Conservation (phyloP, 2,329 filamentous ascomycete species). For the Ustilaginoidea virens region DNA sequence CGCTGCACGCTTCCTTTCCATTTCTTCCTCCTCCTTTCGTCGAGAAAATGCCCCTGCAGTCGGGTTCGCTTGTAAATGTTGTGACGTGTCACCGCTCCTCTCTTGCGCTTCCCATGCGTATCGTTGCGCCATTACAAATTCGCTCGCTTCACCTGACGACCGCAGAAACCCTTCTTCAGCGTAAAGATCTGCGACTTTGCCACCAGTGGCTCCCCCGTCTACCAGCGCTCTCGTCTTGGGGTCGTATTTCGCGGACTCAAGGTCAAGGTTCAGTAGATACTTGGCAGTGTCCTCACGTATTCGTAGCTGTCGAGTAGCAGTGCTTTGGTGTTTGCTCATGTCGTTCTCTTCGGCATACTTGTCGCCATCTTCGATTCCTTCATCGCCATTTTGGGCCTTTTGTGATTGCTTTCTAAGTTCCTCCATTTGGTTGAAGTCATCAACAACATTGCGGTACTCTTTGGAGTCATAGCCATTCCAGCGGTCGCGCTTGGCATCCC, state of each 20-base stretch:
- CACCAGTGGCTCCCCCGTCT: slow-evolving; percentile 64
- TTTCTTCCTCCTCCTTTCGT: slow-evolving; percentile 64
- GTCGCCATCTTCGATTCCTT: slow-evolving; percentile 42
- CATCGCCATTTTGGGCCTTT: slow-evolving; percentile 23
- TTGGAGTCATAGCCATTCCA: slow-evolving; percentile 96
- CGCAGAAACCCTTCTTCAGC: slow-evolving; percentile 89
- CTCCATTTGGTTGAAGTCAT: slow-evolving; percentile 80
- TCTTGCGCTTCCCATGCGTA: slow-evolving; percentile 97
- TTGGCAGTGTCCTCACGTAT: slow-evolving; percentile 95
- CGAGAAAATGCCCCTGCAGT: slow-evolving; percentile 78
- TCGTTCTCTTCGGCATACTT: slow-evolving; percentile 91
- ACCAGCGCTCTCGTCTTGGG: slow-evolving; percentile 90
- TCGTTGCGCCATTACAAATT: slow-evolving; percentile 76
- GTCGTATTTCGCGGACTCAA: slow-evolving; percentile 95
- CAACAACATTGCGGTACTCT: slow-evolving; percentile 75
- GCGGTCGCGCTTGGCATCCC: slow-evolving; percentile 93
- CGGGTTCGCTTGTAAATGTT: slow-evolving; percentile 91
- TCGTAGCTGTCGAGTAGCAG: slow-evolving; percentile 76
- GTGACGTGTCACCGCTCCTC: slow-evolving; percentile 56
- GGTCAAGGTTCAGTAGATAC: slow-evolving; percentile 84
- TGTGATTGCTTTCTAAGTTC: slow-evolving; percentile 46
- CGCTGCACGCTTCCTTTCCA: slow-evolving; percentile 50
- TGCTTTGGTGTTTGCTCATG: slow-evolving; percentile 88
- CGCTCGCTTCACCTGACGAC: slow-evolving; percentile 76
- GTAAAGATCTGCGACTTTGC: slow-evolving; percentile 67